A percentile compares a stretch with the other conserved stretches of the same genome.
Conservation (phyloP, 2,329 filamentous ascomycete species). For the Massarina eburnea region DNA sequence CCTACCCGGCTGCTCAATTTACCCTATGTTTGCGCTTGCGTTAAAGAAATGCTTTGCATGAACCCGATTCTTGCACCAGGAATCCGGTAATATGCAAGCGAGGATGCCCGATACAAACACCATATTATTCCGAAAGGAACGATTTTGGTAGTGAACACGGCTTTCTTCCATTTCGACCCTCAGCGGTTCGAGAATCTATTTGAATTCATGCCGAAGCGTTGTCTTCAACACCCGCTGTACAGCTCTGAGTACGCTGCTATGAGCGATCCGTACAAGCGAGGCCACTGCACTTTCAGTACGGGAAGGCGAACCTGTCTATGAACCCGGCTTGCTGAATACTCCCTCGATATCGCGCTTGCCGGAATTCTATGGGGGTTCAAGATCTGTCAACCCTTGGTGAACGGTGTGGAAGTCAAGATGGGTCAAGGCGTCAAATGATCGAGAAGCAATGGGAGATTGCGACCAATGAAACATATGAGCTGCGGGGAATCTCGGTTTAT, state of each 20-base stretch:
- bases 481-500: constrained; percentile 18
- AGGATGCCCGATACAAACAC: constrained; percentile 33
- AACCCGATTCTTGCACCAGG: constrained; percentile 21
- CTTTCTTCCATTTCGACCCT: constrained; percentile 28
- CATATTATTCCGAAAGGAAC: constrained; percentile 39
- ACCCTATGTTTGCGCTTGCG: constrained; percentile 29
- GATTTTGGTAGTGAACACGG: constrained; percentile 22
- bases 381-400: constrained; percentile 5
- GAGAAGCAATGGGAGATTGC: constrained; percentile 22
- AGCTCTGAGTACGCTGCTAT: constrained; percentile 24
- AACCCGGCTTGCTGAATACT: constrained; percentile 24
- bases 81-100: constrained; percentile 23
- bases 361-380: constrained; percentile 30
- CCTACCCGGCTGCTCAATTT: constrained; percentile 18
- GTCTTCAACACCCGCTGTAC: constrained; percentile 16
- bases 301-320: constrained; percentile 29
- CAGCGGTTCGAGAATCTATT: constrained; percentile 26
- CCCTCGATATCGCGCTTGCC: constrained; percentile 19
- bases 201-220: constrained; percentile 33
- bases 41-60: constrained; percentile 35
- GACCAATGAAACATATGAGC: constrained; percentile 15
- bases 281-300: constrained; percentile 28
- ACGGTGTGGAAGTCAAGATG: constrained; percentile 1
- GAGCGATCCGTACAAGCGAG: constrained; percentile 22
- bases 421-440: constrained; percentile 12